Evolutionary conservation across 495 filamentous ascomycete genomes (phyloP).

Genomic region (Sphaerosporella brunnea): DNA sequence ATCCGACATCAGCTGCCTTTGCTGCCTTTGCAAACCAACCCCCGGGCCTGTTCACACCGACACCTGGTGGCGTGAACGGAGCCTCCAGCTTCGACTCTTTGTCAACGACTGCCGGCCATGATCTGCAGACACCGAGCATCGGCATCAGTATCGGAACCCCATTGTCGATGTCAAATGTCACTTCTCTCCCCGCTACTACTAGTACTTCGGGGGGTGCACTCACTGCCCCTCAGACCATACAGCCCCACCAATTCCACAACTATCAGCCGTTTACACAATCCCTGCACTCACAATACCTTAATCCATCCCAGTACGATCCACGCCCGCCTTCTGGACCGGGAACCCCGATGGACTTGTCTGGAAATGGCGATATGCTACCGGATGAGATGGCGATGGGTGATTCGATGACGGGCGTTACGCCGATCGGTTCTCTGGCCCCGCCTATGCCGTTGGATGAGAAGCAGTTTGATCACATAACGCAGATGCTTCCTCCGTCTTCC

Average conservation of each 20-base stretch:
- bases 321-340: conserved; percentile 52
- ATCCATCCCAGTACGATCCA: conserved; percentile 27
- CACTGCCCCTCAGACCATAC: conserved; percentile 38
- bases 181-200: conserved; percentile 31
- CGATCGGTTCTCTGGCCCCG: background rate
- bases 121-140: conserved; percentile 71
- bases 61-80: conserved; percentile 47
- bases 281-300: conserved; percentile 26
- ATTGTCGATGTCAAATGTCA: conserved; percentile 51
- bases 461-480: conserved; percentile 30
- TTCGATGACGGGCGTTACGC: background rate
- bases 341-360: conserved; percentile 45
- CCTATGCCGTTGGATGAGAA: conserved; percentile 32
- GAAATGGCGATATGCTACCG: conserved; percentile 62
- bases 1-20: conserved; percentile 68
- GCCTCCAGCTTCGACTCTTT: background rate
- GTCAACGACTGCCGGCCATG: conserved; percentile 45
- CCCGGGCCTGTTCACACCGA: conserved; percentile 74
- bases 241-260: conserved; percentile 52
- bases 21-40: conserved; percentile 53
- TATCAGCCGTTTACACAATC: conserved; percentile 54
- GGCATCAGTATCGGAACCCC: conserved; percentile 66
- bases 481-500: conserved; percentile 34
- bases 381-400: conserved; percentile 28
- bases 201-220: conserved; percentile 38